Conservation (phyloP, 805 yeast species). For the Isabelozyma gotoi region DNA sequence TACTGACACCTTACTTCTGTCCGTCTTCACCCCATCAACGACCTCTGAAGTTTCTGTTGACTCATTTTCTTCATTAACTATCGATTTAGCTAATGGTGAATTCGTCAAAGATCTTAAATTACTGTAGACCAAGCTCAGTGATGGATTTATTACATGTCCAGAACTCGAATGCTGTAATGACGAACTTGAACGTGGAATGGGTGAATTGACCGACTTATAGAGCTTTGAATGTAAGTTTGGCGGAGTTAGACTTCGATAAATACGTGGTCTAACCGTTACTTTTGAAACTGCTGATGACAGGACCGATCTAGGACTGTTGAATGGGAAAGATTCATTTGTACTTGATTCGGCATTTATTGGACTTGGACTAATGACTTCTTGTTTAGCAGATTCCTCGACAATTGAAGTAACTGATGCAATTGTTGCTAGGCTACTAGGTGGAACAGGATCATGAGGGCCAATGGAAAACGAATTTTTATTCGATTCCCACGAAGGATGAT, state of each 20-base stretch:
- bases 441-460: constrained; percentile 17
- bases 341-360: not conserved
- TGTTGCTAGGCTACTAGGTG: not conserved
- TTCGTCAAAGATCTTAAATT: constrained; percentile 13
- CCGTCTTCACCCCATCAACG: not conserved
- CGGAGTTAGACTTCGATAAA: constrained; percentile 2
- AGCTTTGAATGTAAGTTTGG: constrained; percentile 2
- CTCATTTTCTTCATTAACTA: not conserved
- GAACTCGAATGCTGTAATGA: constrained; percentile 4
- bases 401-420: not conserved
- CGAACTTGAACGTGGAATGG: constrained; percentile 3
- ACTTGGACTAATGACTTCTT: not conserved
- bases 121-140: constrained; percentile 4
- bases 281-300: not conserved
- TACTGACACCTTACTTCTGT: constrained; percentile 19
- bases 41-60: not conserved
- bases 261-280: not conserved
- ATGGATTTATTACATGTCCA: constrained; percentile 8
- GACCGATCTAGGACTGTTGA: not conserved
- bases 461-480: constrained; percentile 14
- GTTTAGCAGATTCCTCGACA: not conserved
- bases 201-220: constrained; percentile 4
- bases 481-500: constrained; percentile 6
- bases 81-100: constrained; percentile 14
- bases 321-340: not conserved